A percentile compares a stretch with the other conserved stretches of the same genome.
Evolutionary conservation across 1,139 yeast genomes (phyloP).

Genomic region (Blastobotrys illinoisensis): DNA sequence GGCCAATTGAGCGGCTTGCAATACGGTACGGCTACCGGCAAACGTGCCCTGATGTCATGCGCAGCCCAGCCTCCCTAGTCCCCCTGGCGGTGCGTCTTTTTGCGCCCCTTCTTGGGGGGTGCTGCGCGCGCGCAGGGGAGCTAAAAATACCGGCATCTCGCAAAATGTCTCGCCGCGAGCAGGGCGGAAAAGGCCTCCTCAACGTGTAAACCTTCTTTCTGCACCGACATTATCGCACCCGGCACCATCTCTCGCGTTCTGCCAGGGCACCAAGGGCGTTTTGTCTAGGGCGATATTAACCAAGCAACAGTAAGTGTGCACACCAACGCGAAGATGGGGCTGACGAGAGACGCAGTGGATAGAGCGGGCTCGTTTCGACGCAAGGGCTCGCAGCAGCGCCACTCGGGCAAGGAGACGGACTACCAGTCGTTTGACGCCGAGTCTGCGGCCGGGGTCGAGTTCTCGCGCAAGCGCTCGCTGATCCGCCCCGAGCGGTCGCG

Average conservation of each 20-base stretch:
- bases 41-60: background rate
- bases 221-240: background rate
- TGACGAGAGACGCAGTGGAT: slow-evolving; percentile 9
- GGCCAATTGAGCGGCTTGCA: background rate
- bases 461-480: slow-evolving; percentile 54
- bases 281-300: background rate
- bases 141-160: background rate
- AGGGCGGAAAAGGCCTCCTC: background rate
- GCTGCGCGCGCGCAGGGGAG: background rate
- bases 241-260: background rate
- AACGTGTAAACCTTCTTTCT: background rate
- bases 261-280: background rate
- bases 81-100: background rate
- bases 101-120: background rate
- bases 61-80: background rate
- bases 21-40: no score
- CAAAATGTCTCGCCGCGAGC: background rate
- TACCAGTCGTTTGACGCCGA: slow-evolving; percentile 8
- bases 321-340: background rate
- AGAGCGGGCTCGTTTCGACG: slow-evolving; percentile 11
- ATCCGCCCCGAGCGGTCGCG: slow-evolving; percentile 78
- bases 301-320: background rate
- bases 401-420: slow-evolving; percentile 2
- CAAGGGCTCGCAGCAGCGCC: slow-evolving; percentile 1
- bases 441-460: slow-evolving; percentile 6